phyloP scores from a whole-genome alignment of 2,329 filamentous ascomycete genomes.

The Neobulgaria alba region DNA sequence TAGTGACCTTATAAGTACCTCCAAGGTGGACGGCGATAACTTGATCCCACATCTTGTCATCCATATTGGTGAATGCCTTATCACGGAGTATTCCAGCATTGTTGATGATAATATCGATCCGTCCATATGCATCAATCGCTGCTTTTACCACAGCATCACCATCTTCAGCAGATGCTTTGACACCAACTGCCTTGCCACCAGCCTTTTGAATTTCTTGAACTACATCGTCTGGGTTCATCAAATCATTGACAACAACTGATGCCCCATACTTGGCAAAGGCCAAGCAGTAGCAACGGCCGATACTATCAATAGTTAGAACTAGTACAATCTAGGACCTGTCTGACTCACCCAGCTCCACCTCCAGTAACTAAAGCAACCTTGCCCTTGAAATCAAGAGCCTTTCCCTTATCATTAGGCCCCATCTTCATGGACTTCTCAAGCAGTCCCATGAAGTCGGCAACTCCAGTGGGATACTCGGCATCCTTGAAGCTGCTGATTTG shows the following conservation, averaged over 20 bases:
- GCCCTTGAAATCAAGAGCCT: conserved; percentile 72
- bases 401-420: conserved; percentile 59
- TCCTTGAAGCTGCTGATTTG: conserved; percentile 79
- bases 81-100: conserved; percentile 96
- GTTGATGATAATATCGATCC: conserved; percentile 93
- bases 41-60: conserved; percentile 84
- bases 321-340: neutral
- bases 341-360: conserved; percentile 63
- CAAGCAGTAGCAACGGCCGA: conserved; percentile 83
- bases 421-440: conserved; percentile 78
- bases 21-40: conserved; percentile 88
- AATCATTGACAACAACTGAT: conserved; percentile 87
- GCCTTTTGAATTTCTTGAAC: conserved; percentile 86
- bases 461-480: conserved; percentile 73
- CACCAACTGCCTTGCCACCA: conserved; percentile 83
- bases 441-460: conserved; percentile 80
- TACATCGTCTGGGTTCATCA: conserved; percentile 83
- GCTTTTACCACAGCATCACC: conserved; percentile 86
- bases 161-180: conserved; percentile 89
- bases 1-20: conserved; percentile 93
- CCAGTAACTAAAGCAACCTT: conserved; percentile 84
- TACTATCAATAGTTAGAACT: conserved; percentile 41
- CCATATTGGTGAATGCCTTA: conserved; percentile 98
- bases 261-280: conserved; percentile 80
- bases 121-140: conserved; percentile 87